Percentiles rank a stretch among this genome's conserved stretches.
These are phyloP conservation scores for Sugiyamaella castrensis DNA, from an alignment of 1,139 yeast genomes.

Conservation along the genomic window DNA sequence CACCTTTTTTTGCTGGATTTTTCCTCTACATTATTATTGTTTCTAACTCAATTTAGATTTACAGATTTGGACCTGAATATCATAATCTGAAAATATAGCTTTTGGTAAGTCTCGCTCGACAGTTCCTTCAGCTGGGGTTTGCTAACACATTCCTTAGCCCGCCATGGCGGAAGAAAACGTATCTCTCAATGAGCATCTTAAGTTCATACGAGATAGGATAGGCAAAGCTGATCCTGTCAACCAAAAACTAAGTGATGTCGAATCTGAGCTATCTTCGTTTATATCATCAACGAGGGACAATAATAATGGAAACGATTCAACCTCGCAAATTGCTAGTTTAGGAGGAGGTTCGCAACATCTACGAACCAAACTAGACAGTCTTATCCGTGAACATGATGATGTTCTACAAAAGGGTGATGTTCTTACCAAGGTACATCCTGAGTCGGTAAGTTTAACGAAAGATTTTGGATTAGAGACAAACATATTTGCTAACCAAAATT, in stretches of 20 bases:
- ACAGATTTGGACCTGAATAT: too few species aligned
- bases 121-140: too few species aligned
- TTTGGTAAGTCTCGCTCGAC: too few species aligned
- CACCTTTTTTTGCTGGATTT: too few species aligned
- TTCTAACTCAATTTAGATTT: too few species aligned
- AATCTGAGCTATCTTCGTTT: constrained; percentile 19
- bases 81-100: too few species aligned
- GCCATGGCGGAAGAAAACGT: constrained; percentile 10
- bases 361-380: constrained; percentile 16
- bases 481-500: too few species aligned
- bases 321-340: too few species aligned
- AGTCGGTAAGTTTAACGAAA: background rate
- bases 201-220: constrained; percentile 21
- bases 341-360: constrained; percentile 9
- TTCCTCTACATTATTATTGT: too few species aligned
- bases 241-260: constrained; percentile 20
- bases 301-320: constrained; percentile 1
- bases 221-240: constrained; percentile 20
- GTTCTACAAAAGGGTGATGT: constrained; percentile 15
- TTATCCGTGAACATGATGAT: constrained; percentile 23
- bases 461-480: too few species aligned
- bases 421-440: constrained; percentile 7
- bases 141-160: background rate
- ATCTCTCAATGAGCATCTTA: constrained; percentile 19
- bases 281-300: constrained; percentile 9